Evolutionary conservation across 1,139 yeast species (phyloP).

Genomic region (Hyphopichia pseudoburtonii): DNA sequence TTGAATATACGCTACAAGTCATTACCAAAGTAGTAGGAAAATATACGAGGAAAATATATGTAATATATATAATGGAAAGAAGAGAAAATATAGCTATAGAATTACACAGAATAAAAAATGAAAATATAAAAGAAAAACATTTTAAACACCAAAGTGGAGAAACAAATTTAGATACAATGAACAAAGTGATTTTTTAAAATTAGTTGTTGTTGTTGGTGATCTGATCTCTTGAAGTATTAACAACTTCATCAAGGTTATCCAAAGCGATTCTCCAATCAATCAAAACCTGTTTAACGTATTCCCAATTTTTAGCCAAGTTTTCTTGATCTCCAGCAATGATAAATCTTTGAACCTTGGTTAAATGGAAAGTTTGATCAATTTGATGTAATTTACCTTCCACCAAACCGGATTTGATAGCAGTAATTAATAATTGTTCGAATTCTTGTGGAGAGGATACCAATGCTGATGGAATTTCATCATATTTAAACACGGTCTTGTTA

Average conservation of each 20-base stretch:
- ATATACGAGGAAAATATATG: too few species aligned
- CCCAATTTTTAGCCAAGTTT: slow-evolving; percentile 37
- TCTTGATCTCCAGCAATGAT: slow-evolving; percentile 37
- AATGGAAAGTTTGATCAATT: slow-evolving; percentile 41
- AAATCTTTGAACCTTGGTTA: slow-evolving; percentile 45
- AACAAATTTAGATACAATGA: too few species aligned
- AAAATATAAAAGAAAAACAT: too few species aligned
- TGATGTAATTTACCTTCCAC: slow-evolving; percentile 51
- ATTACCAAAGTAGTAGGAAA: too few species aligned
- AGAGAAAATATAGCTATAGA: too few species aligned
- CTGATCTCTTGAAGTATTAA: slow-evolving; percentile 45
- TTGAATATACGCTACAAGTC: too few species aligned
- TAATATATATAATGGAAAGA: too few species aligned
- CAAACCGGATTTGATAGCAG: slow-evolving; percentile 45
- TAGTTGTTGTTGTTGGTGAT: slow-evolving; percentile 32
- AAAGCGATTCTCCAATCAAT: slow-evolving; percentile 43
- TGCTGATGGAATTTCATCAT: slow-evolving; percentile 37
- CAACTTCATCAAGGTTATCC: slow-evolving; percentile 43
- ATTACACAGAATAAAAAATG: too few species aligned
- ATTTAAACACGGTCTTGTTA: slow-evolving; percentile 30
- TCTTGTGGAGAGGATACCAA: slow-evolving; percentile 31
- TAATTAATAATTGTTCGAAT: slow-evolving; percentile 43
- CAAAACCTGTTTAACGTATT: slow-evolving; percentile 34
- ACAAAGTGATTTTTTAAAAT: too few species aligned
- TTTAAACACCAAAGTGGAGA: too few species aligned